Evolutionary conservation across 2,329 filamentous ascomycete genomes (phyloP).

Genomic region (Eutypella sp.): DNA sequence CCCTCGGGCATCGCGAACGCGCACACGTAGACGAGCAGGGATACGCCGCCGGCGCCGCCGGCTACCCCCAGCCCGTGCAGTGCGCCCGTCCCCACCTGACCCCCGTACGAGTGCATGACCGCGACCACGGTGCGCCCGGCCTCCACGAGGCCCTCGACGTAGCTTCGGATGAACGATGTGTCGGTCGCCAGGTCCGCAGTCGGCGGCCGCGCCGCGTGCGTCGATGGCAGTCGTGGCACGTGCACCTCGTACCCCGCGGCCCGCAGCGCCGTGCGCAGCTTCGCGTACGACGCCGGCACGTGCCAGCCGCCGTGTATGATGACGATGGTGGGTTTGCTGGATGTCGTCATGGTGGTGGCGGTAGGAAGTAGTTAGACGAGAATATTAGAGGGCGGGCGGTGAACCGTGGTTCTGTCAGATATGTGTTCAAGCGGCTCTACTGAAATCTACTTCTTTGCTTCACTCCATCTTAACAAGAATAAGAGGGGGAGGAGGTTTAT

Average conservation of each 20-base stretch:
- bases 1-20: conserved; percentile 2
- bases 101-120: conserved; percentile 21
- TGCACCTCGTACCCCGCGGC: conserved; percentile 15
- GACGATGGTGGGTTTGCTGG: conserved; percentile 2
- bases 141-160: conserved; percentile 9
- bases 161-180: conserved; percentile 9
- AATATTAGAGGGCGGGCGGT: too few relatives aligned
- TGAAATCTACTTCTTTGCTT: too few relatives aligned
- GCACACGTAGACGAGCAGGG: conserved; percentile 15
- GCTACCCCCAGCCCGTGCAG: conserved; percentile 7
- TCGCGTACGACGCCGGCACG: conserved; percentile 10
- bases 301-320: conserved; percentile 16
- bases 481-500: too few relatives aligned
- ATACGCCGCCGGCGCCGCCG: conserved; percentile 12
- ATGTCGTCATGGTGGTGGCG: not conserved
- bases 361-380: too few relatives aligned
- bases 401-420: too few relatives aligned
- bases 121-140: conserved; percentile 9
- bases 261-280: conserved; percentile 14
- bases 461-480: too few relatives aligned
- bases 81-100: conserved; percentile 16
- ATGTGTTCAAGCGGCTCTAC: too few relatives aligned
- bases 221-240: conserved; percentile 3
- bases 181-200: conserved; percentile 12
- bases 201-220: conserved; percentile 13